A percentile compares a stretch with the other conserved stretches of the same genome.
Conservation (phyloP, 371 early-diverging fungal genomes). For the Lichtheimia corymbifera region DNA sequence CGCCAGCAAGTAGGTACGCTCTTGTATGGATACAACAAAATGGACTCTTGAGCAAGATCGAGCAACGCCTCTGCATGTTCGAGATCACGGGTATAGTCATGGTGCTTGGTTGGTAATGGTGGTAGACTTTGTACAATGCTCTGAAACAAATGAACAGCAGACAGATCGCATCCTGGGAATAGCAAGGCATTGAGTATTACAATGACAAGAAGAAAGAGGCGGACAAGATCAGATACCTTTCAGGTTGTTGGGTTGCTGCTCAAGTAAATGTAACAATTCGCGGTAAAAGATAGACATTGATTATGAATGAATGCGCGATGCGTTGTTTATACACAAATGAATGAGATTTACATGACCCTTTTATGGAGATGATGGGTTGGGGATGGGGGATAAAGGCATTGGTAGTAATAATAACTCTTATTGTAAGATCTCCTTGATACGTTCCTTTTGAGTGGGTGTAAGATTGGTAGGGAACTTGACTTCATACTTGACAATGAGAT, state of each 20-base stretch:
- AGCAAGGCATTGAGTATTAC: background rate
- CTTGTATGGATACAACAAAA: slow-evolving; percentile 33
- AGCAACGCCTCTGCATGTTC: slow-evolving; percentile 13
- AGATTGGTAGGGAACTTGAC: slow-evolving; percentile 83
- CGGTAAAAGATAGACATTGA: no score
- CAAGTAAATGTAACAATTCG: no score
- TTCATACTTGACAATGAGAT: slow-evolving; percentile 76
- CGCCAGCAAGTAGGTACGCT: slow-evolving; percentile 60
- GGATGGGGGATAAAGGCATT: background rate
- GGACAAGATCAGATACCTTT: no score
- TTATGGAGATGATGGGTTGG: background rate
- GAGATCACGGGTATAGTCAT: background rate
- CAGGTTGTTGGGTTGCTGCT: no score
- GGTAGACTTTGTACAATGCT: background rate
- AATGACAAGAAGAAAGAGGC: background rate
- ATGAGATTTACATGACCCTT: no score
- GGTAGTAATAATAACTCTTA: background rate
- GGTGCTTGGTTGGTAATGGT: background rate
- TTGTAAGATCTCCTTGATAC: slow-evolving; percentile 37
- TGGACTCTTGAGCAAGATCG: slow-evolving; percentile 33
- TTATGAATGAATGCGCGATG: no score
- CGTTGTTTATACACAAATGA: no score
- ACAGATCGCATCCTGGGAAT: background rate
- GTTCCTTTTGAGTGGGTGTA: slow-evolving; percentile 71
- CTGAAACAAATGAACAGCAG: slow-evolving; percentile 1